phyloP scores from a whole-genome alignment of 768 basidiomycete genomes.

The Pholiota conissans region DNA sequence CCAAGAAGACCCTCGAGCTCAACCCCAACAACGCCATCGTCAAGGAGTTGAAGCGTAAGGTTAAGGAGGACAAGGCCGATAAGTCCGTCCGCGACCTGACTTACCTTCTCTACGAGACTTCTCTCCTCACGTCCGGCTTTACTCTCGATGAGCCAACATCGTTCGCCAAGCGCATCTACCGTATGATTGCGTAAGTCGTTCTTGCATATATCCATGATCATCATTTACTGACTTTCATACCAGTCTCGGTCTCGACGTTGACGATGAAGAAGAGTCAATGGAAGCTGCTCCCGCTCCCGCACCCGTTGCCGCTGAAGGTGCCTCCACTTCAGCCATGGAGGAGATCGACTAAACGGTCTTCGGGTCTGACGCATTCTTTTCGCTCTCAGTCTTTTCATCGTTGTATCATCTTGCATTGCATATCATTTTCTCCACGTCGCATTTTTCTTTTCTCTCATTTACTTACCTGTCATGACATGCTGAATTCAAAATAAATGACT shows the following conservation, averaged over 20 bases:
- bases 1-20: conserved; percentile 96
- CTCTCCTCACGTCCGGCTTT: conserved; percentile 94
- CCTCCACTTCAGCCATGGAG: conserved; percentile 89
- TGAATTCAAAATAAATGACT: conserved; percentile 13
- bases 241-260: conserved; percentile 79
- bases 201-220: neutral
- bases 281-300: conserved; percentile 44
- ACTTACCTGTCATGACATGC: conserved; percentile 16
- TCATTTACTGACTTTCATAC: neutral
- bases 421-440: conserved; percentile 15
- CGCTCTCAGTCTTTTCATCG: conserved; percentile 26
- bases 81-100: conserved; percentile 98
- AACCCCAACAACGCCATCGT: conserved; percentile 92
- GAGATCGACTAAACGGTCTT: conserved; percentile 75
- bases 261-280: conserved; percentile 64
- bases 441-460: conserved; percentile 12
- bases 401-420: conserved; percentile 31
- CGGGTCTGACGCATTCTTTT: conserved; percentile 20
- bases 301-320: conserved; percentile 54
- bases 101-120: conserved; percentile 95
- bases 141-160: conserved; percentile 93
- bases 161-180: conserved; percentile 94
- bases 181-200: conserved; percentile 75
- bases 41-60: conserved; percentile 95
- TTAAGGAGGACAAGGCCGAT: conserved; percentile 96